Percentiles rank a stretch among this genome's conserved stretches.
These are phyloP conservation scores for Ilyonectria mors-panacis DNA, from an alignment of 2,329 filamentous ascomycete genomes.

Conservation along the genomic window DNA sequence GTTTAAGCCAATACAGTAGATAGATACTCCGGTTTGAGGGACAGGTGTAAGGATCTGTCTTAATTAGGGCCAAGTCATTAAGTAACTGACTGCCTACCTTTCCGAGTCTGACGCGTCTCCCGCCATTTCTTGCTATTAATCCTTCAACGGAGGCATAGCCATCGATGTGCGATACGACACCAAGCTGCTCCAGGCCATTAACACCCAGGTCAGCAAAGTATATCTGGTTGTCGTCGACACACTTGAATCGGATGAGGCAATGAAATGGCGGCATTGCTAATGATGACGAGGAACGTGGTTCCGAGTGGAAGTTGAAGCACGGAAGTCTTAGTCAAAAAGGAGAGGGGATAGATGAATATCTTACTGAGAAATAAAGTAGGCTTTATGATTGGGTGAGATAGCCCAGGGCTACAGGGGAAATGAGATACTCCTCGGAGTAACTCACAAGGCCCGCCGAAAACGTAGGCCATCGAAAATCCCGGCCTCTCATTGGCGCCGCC, in stretches of 20 bases:
- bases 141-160: too few relatives aligned
- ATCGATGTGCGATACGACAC: too few relatives aligned
- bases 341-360: background rate
- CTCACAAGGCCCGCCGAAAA: background rate
- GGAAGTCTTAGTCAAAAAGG: background rate
- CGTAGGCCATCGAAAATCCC: background rate
- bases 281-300: background rate
- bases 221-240: background rate
- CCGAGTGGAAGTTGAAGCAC: background rate
- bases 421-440: constrained; percentile 1
- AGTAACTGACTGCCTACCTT: too few relatives aligned
- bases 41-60: too few relatives aligned
- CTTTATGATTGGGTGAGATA: background rate
- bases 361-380: background rate
- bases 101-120: too few relatives aligned
- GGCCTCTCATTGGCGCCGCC: background rate
- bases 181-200: background rate
- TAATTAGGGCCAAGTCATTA: too few relatives aligned
- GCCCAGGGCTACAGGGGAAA: background rate
- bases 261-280: background rate
- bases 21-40: too few relatives aligned
- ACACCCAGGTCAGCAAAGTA: background rate
- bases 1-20: background rate
- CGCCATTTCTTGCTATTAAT: too few relatives aligned
- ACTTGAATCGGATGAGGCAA: background rate